Evolutionary conservation across 345 rosid genomes (phyloP).

Genomic region (rapeseed (Brassica napus)): Da-Ae NC_063444.1:48501-49000

Average conservation of each 20-base stretch:
- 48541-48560: background rate
- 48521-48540: background rate
- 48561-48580: background rate
- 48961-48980: constrained; percentile 79
- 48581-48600: background rate
- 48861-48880: constrained; percentile 51
- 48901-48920: constrained; percentile 45
- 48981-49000: constrained; percentile 79
- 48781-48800: constrained; percentile 12
- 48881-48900: constrained; percentile 61
- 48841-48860: constrained; percentile 12
- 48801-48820: background rate
- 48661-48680: background rate
- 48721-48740: background rate
- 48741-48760: background rate
- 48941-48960: constrained; percentile 87
- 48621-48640: background rate
- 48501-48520: constrained; percentile 23
- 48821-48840: constrained; percentile 1
- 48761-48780: background rate
- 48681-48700: background rate
- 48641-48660: background rate
- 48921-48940: constrained; percentile 75
- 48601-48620: too few species aligned
- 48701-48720: background rate